These are phyloP conservation scores for Tulasnella sp. DNA, from an alignment of 768 basidiomycete genomes.

Conservation along the genomic window DNA sequence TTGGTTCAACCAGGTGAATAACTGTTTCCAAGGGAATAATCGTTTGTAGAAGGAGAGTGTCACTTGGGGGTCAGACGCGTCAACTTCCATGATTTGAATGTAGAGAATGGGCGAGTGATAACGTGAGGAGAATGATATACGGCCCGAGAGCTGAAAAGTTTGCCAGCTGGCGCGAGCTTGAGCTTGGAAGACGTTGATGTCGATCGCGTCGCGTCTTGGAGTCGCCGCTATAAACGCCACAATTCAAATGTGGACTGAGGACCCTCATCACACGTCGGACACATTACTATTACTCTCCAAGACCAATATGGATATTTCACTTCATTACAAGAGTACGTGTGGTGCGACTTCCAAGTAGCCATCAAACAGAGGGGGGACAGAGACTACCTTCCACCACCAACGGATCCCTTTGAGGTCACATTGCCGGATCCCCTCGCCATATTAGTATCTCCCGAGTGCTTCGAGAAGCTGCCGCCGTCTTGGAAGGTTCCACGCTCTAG, in stretches of 20 bases:
- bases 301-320: not conserved
- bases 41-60: conserved; percentile 78
- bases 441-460: not conserved
- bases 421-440: not conserved
- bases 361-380: not conserved
- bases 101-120: too few species aligned
- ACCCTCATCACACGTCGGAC: too few species aligned
- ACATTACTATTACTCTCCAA: not conserved
- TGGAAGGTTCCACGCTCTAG: conserved; percentile 56
- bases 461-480: conserved; percentile 29
- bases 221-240: too few species aligned
- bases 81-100: conserved; percentile 16
- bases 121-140: too few species aligned
- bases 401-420: not conserved
- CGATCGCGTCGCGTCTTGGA: too few species aligned
- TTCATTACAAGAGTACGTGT: not conserved
- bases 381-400: conserved; percentile 1
- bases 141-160: too few species aligned
- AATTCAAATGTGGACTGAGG: not conserved
- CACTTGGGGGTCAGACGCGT: conserved; percentile 42
- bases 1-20: conserved; percentile 93
- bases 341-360: not conserved
- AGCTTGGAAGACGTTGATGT: too few species aligned
- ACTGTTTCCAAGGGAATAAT: conserved; percentile 87
- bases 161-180: too few species aligned